phyloP scores from a whole-genome alignment of 345 rosid species.

The Aethionema arabicum region DNA sequence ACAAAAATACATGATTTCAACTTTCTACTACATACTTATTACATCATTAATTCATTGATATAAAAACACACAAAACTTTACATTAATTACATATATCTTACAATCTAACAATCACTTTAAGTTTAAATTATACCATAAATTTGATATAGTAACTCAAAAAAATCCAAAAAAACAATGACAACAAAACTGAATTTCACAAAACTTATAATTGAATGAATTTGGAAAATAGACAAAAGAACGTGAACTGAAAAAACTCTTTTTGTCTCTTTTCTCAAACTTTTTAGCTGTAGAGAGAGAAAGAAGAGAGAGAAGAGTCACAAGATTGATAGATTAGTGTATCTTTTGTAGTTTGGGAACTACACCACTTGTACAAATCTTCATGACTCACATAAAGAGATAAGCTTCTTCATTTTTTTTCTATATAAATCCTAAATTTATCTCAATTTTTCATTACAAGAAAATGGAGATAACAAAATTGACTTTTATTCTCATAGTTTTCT shows the following conservation, averaged over 20 bases:
- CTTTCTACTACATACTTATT: too few relatives aligned
- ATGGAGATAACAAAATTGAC: constrained; percentile 27
- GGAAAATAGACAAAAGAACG: constrained; percentile 29
- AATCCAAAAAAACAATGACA: too few relatives aligned
- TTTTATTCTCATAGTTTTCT: constrained; percentile 22
- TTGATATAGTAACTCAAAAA: too few relatives aligned
- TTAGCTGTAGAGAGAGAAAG: constrained; percentile 32
- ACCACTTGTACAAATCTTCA: constrained; percentile 29
- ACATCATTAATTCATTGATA: too few relatives aligned
- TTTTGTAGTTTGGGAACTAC: constrained; percentile 32
- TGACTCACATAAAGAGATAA: constrained; percentile 35
- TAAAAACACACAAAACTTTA: too few relatives aligned
- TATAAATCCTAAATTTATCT: constrained; percentile 16
- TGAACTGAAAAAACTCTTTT: constrained; percentile 21
- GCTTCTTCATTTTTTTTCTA: constrained; percentile 13
- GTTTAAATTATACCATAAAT: too few relatives aligned
- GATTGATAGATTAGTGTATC: constrained; percentile 11
- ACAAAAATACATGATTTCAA: too few relatives aligned
- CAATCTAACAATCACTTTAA: too few relatives aligned
- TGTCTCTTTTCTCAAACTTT: constrained; percentile 22
- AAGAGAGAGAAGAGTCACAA: constrained; percentile 28
- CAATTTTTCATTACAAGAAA: background rate
- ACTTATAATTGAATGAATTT: too few relatives aligned
- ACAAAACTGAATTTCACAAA: too few relatives aligned
- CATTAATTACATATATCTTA: too few relatives aligned